Evolutionary conservation across 2,329 filamentous ascomycete genomes (phyloP), one percentile per base, ranked within the genome.

Genomic region (Fusarium sacchari): DNA sequence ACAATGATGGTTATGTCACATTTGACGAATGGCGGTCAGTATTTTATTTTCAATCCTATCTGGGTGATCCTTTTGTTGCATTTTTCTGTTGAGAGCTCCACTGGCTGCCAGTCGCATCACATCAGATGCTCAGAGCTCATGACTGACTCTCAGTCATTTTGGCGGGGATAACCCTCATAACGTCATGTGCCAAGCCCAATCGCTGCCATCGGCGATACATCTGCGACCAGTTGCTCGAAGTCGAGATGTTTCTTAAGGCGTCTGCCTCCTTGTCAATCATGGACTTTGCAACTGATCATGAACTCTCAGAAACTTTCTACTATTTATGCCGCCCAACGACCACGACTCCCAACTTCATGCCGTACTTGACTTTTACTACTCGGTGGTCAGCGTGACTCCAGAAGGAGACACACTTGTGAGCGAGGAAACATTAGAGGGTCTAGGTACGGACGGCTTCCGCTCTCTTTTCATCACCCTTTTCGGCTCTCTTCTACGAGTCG

Each of bases 21-120:
- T 98, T 97, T 83, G 91, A 94, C 75, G 96, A 99, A 88, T 98
- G 96, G 96, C 92, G 96, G 96, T 98, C 90, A 83, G 92, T 86
- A 65, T n/a, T 50, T 42, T 55, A 50, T 56, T 60, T 58, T 64
- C 42, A 62, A 26, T 60, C 72, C 65, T 68, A 13, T 52, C 57
- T 62, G 32, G 60, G 40, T 64, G 44, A 53, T 63, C 39, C 61
- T 57, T 30, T 32, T 56, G 40, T 58, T 50, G 22, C 34, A 26
- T 43, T 46, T 28, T n/a, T 30, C 30, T 18, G 14, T 52, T 24
- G 17, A n/a, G 24, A 26, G 43, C 57, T 30, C 64, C 49, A 49
- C 52, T 47, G 50, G 58, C 39, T 46, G 68, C 69, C 65, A 67
- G 64, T 60, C 66, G 62, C 68, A 56, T 62, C 64, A 36, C 53